A percentile compares a stretch with the other conserved stretches of the same genome.
Evolutionary conservation across 768 basidiomycete genomes (phyloP).

Genomic region (Calocera viscosa): DNA sequence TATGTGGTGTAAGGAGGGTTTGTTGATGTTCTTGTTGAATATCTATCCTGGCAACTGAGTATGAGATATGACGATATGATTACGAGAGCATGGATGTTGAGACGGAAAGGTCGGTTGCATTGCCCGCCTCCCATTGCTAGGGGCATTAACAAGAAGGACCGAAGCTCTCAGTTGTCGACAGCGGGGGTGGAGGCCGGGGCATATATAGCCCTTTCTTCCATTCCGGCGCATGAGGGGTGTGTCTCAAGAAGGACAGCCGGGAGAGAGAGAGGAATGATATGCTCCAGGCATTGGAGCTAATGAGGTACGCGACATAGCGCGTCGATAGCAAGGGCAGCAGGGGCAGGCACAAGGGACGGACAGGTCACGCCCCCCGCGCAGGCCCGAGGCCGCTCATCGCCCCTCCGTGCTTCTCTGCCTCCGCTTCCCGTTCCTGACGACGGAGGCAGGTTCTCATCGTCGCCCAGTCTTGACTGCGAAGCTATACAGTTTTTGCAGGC

Average conservation of each 20-base stretch:
- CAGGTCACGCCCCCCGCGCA: not conserved
- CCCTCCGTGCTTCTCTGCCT: slow-evolving; percentile 5
- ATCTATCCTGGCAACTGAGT: not conserved
- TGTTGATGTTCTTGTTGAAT: not conserved
- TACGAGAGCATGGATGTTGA: slow-evolving; percentile 4
- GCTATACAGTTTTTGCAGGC: not conserved
- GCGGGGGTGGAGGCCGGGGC: not conserved
- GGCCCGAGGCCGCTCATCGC: not conserved
- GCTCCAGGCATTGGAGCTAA: slow-evolving; percentile 3
- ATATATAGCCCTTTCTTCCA: slow-evolving; percentile 3
- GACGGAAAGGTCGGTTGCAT: not conserved
- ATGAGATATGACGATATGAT: not conserved
- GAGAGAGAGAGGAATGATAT: not conserved
- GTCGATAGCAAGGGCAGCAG: not conserved
- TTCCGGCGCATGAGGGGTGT: not conserved
- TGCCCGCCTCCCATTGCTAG: not conserved
- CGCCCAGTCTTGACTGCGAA: not conserved
- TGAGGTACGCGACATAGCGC: slow-evolving; percentile 9
- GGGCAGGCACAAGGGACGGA: not conserved
- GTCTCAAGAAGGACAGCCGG: not conserved
- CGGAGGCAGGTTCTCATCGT: slow-evolving; percentile 8
- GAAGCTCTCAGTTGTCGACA: not conserved
- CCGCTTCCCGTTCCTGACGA: not conserved
- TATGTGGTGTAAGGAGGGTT: not conserved
- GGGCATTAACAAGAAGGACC: not conserved